Base-by-base conservation (phyloP, 108 stramenopile species). In the Cyclotella sp. region DNA sequence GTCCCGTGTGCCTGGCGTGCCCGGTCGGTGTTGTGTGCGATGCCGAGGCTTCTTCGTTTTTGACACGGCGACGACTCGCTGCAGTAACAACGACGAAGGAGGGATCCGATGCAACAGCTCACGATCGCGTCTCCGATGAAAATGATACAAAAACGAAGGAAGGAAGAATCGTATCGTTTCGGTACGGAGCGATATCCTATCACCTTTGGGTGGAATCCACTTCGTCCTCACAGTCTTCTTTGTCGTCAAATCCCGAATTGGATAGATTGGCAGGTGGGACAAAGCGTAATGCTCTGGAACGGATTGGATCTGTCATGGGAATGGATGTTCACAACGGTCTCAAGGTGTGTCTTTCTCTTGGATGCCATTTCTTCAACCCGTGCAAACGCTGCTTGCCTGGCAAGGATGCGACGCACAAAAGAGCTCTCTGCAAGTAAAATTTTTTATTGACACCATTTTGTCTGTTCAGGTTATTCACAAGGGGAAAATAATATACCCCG, bases 401-500 rank as follows among this genome's bases (percentile, higher is more conserved):
- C 4, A 34, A 34, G 6, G 34, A 2, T 34, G 34, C 6, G 34
- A 6, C 34, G n/a, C n/a, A n/a, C n/a, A n/a, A n/a, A 34, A 34
- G 34, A 34, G 34, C 34, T 34, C 6, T 2, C 34, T 34, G 34
- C 29, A 22, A 62, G 30, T 47, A 27, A 18, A 26, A n/a, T 28
- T 0, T 19, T 61, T 9, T n/a, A 26, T 58, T 28, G 26, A 59
- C 53, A 28, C 39, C 47, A 46, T 67, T 53, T 55, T 26, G n/a
- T 3, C 24, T 12, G 12, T 26, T 19, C 27, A 80, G 72, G 61
- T 81, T 52, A 81, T 81, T 27, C 62, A 71, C 64, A 81, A 75
- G 55, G 81, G 81, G 9, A 81, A 81, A 46, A 41, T 75, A 9
- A 71, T 81, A 0, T 75, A 81, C 12, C 73, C 81, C 0, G 19